Evolutionary conservation across 257 asterid genomes (phyloP).

Genomic region (Lavandula angustifolia): DNA sequence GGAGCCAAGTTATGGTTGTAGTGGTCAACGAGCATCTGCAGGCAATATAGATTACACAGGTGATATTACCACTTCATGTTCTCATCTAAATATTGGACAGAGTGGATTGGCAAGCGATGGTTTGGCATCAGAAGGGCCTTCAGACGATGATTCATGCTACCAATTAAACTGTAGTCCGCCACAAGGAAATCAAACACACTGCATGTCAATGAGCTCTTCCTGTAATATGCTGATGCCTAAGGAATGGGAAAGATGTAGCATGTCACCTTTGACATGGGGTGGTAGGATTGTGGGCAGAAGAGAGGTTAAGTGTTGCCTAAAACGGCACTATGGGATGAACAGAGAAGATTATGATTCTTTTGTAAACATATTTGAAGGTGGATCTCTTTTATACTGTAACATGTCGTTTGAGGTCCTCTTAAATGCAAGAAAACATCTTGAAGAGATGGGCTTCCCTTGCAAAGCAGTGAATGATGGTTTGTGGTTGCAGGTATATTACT

Average conservation of each 20-base stretch:
- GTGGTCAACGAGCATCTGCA: slow-evolving; percentile 47
- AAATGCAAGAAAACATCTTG: slow-evolving; percentile 87
- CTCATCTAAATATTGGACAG: slow-evolving; percentile 55
- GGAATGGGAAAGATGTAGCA: slow-evolving; percentile 83
- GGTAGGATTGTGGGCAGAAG: slow-evolving; percentile 88
- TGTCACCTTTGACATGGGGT: slow-evolving; percentile 88
- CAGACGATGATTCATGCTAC: slow-evolving; percentile 86
- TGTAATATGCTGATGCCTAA: slow-evolving; percentile 56
- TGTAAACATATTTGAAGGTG: slow-evolving; percentile 80
- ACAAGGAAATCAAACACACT: slow-evolving; percentile 68
- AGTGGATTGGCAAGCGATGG: slow-evolving; percentile 51
- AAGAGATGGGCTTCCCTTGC: slow-evolving; percentile 97
- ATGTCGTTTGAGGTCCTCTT: slow-evolving; percentile 96
- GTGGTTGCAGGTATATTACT: slow-evolving; percentile 84
- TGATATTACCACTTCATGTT: slow-evolving; percentile 57
- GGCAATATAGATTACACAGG: slow-evolving; percentile 44
- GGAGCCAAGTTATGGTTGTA: slow-evolving; percentile 54
- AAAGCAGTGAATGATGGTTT: slow-evolving; percentile 95
- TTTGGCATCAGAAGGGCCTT: slow-evolving; percentile 83
- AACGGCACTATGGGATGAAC: slow-evolving; percentile 68
- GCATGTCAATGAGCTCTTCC: slow-evolving; percentile 60
- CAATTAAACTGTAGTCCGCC: slow-evolving; percentile 73
- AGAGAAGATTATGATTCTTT: slow-evolving; percentile 87
- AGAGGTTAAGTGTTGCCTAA: slow-evolving; percentile 67
- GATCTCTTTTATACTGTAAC: slow-evolving; percentile 82